Evolutionary conservation across 768 basidiomycete species (phyloP), one percentile per base, ranked within the genome.

Genomic region (Pleurotus platypus): DNA sequence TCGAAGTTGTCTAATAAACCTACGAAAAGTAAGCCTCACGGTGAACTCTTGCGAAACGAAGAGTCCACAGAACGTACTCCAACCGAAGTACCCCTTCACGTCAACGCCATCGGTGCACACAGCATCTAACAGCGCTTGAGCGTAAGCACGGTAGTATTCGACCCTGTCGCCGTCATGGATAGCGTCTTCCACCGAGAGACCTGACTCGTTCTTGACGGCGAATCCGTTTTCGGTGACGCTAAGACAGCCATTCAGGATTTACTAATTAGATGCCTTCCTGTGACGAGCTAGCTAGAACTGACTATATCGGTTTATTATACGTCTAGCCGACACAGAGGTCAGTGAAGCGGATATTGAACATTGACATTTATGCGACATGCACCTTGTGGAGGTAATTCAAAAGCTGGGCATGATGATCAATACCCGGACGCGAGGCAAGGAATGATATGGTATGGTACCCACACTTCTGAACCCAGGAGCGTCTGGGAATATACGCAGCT

Each of bases 191-290:
- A 77, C 61, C 2, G 81, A 67, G 61, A 77, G 70, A 24, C 58
- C 65, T 63, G 72, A 73, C 64, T 88, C 86, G 59, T 81, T 77
- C 66, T 83, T 85, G 47, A 85, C 81, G 1, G 84, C 75, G 62
- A 86, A 87, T 0, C 86, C 84, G 65, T 88, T 89, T 69, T 89
- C 85, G 1, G 85, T 88, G 16, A 87, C 80, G 62, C 83, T 85
- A 46, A 35, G 18, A 16, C 15, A 7, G 26, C 8, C 37, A 35
- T 16, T 9, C 56, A 50, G 16, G 49, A 16, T 26, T 27, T 27
- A 42, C 6, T 1, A 13, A 39, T 26, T 18, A 2, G 18, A 53
- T 11, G 30, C 9, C 30, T 8, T 35, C 30, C 8, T 35, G 30
- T 2, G n/a, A 27, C n/a, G 46, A 15, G 20, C 18, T n/a, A 42